Evolutionary conservation across 202 grass and related monocot species (phyloP), one percentile per base, ranked within the genome.

Genomic region (Panicum virgatum): DNA sequence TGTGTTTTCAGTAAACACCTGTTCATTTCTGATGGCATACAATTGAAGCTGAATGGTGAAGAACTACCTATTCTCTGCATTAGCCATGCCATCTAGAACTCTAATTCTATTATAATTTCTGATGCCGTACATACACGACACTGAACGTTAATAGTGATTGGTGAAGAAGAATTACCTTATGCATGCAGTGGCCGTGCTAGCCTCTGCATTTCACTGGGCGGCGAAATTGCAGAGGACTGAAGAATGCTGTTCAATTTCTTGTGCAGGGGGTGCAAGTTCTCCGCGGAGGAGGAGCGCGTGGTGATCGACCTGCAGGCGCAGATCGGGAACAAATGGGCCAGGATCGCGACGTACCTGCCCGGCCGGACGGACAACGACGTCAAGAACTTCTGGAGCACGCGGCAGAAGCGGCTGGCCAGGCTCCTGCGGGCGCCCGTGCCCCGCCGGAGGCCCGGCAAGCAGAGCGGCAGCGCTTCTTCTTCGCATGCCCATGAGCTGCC

Each of bases 381-480:
- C 57, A 97, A 97, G 81, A 97, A 97, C 65, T 93, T 91, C 78
- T 97, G 91, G 94, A 97, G 91, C 83, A 93, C 87, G 43, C 73
- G 86, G 18, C 78, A 88, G 67, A 97, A 97, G 87, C 66, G 86
- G 69, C 82, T 91, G 39, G 86, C 90, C 6, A 84, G 94, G 84
- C 69, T 72, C 15, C 10, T 73, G 2, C 16, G 39, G 14, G 22
- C 60, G 26, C 57, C 75, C 1, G 7, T 66, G 60, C 46, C 66
- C 2, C 37, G 80, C 57, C 61, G 64, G 30, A 84, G 73, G 47
- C 34, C 69, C 19, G 15, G 61, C 70, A 64, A 37, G 54, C 48
- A 80, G 20, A 48, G 7, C 5, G 0, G 46, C 58, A 32, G 26
- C 5, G 19, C 52, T 25, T n/a, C 79, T 23, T 69, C 62, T 3